Evolutionary conservation across 2,329 filamentous ascomycete genomes (phyloP), one percentile per base, ranked within the genome.

Genomic region (Plenodomus lindquistii): DNA sequence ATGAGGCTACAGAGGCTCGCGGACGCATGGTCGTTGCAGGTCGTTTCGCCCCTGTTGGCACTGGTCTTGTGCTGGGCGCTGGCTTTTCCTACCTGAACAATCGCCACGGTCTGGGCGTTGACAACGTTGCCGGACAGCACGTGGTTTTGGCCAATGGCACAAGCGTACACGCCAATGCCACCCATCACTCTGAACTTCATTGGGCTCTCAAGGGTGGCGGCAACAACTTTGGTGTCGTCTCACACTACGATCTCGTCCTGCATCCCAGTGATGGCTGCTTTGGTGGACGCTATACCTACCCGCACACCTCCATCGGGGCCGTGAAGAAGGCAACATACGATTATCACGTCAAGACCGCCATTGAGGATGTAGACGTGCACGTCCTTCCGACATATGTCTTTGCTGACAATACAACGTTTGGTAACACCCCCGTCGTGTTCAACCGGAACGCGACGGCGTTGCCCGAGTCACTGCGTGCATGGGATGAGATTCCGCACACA

Each of bases 141-240:
- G 21, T 45, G 3, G 55, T 53, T 7, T 65, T 71, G 20, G 51
- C 51, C 6, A 53, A 45, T 29, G 56, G 54, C 5, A 21, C 21
- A 10, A 17, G 52, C n/a, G 17, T 46, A 3, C 42, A 13, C n/a
- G 50, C 45, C 15, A 61, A 63, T 16, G 62, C 60, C 2, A 49
- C 57, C 31, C 29, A 67, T 18, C 70, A 75, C 45, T 39, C 48
- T 2, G 73, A 77, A 35, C 69, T 75, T 6, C 74, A 69, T 56
- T 59, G 50, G 34, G 69, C 68, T 1, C 52, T 73, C n/a, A 65
- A 67, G 13, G 70, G 71, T 17, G 63, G 61, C 2, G 54, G 55
- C 2, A 56, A 52, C 31, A 65, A 60, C 34, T 63, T 63, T 37
- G 75, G 63, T 19, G 45, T 66, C 16, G 55, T 66, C 19, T 63